Base-by-base conservation (phyloP, 345 rosid genomes). In the Arabis alpina region DNA sequence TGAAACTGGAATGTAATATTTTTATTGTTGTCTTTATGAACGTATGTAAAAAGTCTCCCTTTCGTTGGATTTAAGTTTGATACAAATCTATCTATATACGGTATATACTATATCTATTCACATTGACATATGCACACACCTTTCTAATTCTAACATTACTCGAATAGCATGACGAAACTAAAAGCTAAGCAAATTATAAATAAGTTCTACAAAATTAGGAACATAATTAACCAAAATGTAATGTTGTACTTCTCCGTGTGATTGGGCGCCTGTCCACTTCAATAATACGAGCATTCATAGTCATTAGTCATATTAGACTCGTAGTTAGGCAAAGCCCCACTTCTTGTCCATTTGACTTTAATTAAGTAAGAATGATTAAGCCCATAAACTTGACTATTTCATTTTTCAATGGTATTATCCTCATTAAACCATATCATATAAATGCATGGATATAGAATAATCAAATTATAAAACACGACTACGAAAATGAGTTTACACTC, bases 241-340 rank as follows among this genome's bases (percentile, higher is more conserved):
- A 32, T 27, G 25, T 9, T 47, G 16, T 28, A 28, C 24, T 41
- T 42, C 37, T 49, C 51, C 27, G 54, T 16, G 12, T 27, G 4
- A 5, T 36, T 9, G 28, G 66, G 30, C 34, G 15, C 43, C 53
- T 42, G n/a, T 28, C 10, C 4, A 28, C 42, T 30, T 45, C 6
- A 30, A 45, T 27, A 37, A 14, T 36, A 15, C 10, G 53, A 62
- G 42, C 14, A 43, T 43, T 61, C 64, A 42, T 41, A 25, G 8
- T 25, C 48, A 19, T 48, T 14, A 59, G 11, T 59, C 62, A 57
- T 40, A 24, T 13, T 4, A 4, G 24, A n/a, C 32, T 52, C 37
- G 30, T 60, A 52, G 64, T 53, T 61, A 54, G 69, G 73, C 64
- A 67, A 61, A 68, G 10, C 48, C 14, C 68, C 58, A 74, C 44